phyloP scores from a whole-genome alignment of 2,329 filamentous ascomycete species.

The Phyllosticta citribraziliensis region DNA sequence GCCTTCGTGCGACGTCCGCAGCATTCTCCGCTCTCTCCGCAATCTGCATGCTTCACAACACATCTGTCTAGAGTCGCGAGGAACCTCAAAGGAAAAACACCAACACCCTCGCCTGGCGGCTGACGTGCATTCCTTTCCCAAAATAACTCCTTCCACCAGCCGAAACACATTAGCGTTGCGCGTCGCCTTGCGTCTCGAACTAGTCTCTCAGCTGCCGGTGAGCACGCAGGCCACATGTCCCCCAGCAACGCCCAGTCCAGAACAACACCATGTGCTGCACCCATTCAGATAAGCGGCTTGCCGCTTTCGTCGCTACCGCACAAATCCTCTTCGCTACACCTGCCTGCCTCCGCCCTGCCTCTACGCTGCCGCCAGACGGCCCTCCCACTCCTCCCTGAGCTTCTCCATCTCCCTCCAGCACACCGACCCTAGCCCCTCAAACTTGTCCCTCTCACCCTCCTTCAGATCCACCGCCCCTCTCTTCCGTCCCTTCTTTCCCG shows the following conservation, averaged over 20 bases:
- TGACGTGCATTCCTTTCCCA: background rate
- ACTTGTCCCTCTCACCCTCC: slow-evolving; percentile 48
- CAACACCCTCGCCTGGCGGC: background rate
- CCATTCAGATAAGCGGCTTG: background rate
- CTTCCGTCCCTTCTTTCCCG: slow-evolving; percentile 44
- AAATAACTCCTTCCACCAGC: background rate
- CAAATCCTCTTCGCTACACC: background rate
- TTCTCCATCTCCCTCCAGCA: slow-evolving; percentile 65
- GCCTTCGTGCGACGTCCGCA: background rate
- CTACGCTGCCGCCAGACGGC: background rate
- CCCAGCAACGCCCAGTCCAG: background rate
- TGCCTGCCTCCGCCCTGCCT: no score
- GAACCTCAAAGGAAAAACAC: background rate
- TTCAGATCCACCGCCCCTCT: slow-evolving; percentile 50
- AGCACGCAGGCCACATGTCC: background rate
- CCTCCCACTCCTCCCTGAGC: slow-evolving; percentile 57
- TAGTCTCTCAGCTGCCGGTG: background rate
- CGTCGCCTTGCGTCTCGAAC: background rate
- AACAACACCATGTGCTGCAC: background rate
- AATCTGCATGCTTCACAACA: background rate
- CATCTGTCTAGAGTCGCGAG: background rate
- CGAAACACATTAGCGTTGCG: background rate
- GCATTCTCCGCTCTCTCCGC: background rate
- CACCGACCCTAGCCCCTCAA: slow-evolving; percentile 50
- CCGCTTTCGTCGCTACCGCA: background rate